Percentiles rank a stretch among this genome's conserved stretches.
phyloP scores from a whole-genome alignment of 148 eudicot species.

The Dianthus caryophyllus region DNA sequence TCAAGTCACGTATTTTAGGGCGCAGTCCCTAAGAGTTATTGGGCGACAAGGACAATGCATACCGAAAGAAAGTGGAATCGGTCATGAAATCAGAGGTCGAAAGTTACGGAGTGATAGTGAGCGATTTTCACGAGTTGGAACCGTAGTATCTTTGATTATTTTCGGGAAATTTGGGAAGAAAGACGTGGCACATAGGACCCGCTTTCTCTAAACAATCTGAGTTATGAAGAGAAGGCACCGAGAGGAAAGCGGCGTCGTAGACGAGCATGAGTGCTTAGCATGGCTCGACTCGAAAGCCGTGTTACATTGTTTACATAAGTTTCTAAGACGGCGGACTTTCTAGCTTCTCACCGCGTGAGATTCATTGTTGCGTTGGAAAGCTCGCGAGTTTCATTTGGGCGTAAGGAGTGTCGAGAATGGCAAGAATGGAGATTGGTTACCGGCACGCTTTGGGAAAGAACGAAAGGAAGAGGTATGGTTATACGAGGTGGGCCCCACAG shows the following conservation, averaged over 20 bases:
- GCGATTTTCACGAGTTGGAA: conserved; percentile 37
- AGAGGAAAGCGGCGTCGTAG: conserved; percentile 40
- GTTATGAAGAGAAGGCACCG: conserved; percentile 12
- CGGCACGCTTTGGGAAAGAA: neutral
- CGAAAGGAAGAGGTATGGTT: conserved; percentile 9
- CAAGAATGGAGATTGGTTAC: neutral
- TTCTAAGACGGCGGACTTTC: conserved; percentile 35
- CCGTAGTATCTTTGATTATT: conserved; percentile 26
- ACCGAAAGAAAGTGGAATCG: neutral
- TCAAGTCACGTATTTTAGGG: conserved; percentile 25
- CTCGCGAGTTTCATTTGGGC: conserved; percentile 56
- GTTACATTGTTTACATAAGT: conserved; percentile 44
- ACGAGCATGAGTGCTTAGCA: conserved; percentile 40
- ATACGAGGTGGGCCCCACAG: conserved; percentile 31
- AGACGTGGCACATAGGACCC: conserved; percentile 19
- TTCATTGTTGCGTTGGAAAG: conserved; percentile 48
- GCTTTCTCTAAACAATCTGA: conserved; percentile 14
- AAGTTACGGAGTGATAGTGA: conserved; percentile 30
- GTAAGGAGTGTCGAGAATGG: conserved; percentile 23
- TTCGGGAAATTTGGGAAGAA: conserved; percentile 14
- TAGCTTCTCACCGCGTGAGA: conserved; percentile 33
- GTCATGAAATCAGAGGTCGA: conserved; percentile 25
- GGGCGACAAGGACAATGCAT: neutral
- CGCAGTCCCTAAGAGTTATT: conserved; percentile 17
- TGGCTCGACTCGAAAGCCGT: conserved; percentile 57